Conservation (phyloP, 2,329 filamentous ascomycete species). For the Sporothrix mexicana region DNA sequence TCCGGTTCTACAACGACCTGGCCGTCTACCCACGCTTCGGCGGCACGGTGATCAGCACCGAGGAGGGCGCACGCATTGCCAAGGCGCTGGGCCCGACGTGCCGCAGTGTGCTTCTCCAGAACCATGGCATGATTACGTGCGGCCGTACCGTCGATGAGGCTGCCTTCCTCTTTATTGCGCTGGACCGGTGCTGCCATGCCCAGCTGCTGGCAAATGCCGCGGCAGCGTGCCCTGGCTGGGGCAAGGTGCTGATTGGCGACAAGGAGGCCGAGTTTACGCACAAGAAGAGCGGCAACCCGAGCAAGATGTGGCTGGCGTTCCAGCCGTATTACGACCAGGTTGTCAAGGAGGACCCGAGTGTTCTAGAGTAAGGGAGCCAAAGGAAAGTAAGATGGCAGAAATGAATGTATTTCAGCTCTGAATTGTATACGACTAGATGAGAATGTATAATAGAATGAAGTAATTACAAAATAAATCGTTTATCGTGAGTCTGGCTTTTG, state of each 20-base stretch:
- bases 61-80: conserved; percentile 70
- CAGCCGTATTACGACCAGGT: conserved; percentile 45
- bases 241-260: conserved; percentile 43
- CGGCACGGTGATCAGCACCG: conserved; percentile 59
- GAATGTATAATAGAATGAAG: background rate
- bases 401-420: background rate
- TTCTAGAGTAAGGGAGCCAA: conserved; percentile 46
- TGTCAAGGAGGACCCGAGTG: conserved; percentile 42
- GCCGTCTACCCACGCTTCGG: conserved; percentile 66
- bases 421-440: background rate
- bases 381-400: conserved; percentile 40
- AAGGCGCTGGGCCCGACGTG: conserved; percentile 63
- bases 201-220: conserved; percentile 56
- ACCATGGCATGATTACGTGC: conserved; percentile 75
- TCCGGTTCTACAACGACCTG: conserved; percentile 69
- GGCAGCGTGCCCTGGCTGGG: conserved; percentile 16
- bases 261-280: conserved; percentile 44
- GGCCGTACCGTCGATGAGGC: conserved; percentile 75
- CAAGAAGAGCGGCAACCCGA: conserved; percentile 48
- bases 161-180: conserved; percentile 69
- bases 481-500: conserved; percentile 69
- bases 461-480: background rate
- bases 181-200: conserved; percentile 70
- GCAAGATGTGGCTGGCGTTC: conserved; percentile 60
- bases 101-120: conserved; percentile 68